phyloP scores from a whole-genome alignment of 2,329 filamentous ascomycete genomes.

The Neofusicoccum cordaticola region DNA sequence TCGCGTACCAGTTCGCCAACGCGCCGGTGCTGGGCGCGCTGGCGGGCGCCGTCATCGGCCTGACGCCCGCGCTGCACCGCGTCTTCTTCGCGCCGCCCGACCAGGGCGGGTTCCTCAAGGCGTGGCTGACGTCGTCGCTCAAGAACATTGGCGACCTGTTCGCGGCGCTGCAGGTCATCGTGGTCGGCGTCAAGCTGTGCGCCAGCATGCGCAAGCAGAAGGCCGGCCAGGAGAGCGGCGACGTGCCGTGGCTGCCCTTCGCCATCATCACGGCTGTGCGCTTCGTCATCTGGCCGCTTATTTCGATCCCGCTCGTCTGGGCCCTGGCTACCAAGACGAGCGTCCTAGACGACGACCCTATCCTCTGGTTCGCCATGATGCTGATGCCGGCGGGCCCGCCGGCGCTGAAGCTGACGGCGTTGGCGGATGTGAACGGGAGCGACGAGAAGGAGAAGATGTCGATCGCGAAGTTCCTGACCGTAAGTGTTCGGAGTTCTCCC shows the following conservation, averaged over 20 bases:
- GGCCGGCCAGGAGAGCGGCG: constrained; percentile 39
- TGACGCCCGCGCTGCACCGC: constrained; percentile 57
- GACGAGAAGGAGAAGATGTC: constrained; percentile 51
- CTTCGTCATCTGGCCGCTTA: constrained; percentile 60
- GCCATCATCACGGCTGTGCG: constrained; percentile 54
- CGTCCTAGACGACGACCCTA: constrained; percentile 54
- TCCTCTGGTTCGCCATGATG: constrained; percentile 66
- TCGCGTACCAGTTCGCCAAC: constrained; percentile 56
- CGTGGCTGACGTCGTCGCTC: constrained; percentile 63
- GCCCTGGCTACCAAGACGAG: constrained; percentile 52
- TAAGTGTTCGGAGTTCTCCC: constrained; percentile 24
- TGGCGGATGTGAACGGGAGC: constrained; percentile 51
- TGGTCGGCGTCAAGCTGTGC: constrained; percentile 65
- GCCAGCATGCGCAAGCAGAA: constrained; percentile 51
- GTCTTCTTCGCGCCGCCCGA: constrained; percentile 59
- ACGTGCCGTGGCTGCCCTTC: constrained; percentile 51
- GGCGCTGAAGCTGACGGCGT: constrained; percentile 52
- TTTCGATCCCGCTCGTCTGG: constrained; percentile 57
- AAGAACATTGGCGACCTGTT: constrained; percentile 64
- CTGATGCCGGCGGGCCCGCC: constrained; percentile 57
- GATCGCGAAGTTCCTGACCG: constrained; percentile 53
- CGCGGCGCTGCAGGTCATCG: constrained; percentile 62
- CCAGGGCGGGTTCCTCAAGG: constrained; percentile 62
- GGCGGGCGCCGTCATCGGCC: constrained; percentile 57
- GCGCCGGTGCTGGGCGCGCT: constrained; percentile 60